These are phyloP conservation scores for Tolypocladium ovalisporum DNA, from an alignment of 2,329 filamentous ascomycete genomes.

Conservation along the genomic window DNA sequence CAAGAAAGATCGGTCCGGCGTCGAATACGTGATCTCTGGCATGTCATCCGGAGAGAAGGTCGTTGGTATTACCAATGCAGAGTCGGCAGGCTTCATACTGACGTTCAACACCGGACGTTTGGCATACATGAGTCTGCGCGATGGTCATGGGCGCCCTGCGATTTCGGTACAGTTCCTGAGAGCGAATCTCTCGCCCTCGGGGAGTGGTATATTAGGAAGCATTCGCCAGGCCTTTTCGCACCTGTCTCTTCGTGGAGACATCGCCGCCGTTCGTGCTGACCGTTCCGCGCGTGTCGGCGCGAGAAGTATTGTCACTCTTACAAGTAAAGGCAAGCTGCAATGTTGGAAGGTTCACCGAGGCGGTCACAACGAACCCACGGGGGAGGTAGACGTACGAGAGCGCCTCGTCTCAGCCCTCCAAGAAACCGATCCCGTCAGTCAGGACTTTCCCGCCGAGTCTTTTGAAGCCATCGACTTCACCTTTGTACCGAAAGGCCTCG, in stretches of 20 bases:
- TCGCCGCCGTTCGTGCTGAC: conserved; percentile 70
- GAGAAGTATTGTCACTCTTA: conserved; percentile 71
- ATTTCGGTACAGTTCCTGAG: conserved; percentile 71
- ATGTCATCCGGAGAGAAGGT: conserved; percentile 72
- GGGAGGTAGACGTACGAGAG: conserved; percentile 60
- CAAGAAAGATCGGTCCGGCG: conserved; percentile 67
- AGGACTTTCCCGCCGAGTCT: conserved; percentile 40
- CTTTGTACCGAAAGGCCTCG: conserved; percentile 46
- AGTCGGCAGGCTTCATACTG: conserved; percentile 76
- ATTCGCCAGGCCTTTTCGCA: conserved; percentile 66
- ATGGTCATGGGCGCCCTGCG: conserved; percentile 74
- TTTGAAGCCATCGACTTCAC: conserved; percentile 74
- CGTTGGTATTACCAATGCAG: conserved; percentile 68
- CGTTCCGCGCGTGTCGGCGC: conserved; percentile 65
- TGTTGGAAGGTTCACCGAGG: conserved; percentile 84
- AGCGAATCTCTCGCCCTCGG: conserved; percentile 42
- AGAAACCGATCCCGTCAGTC: conserved; percentile 36
- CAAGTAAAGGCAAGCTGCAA: conserved; percentile 66
- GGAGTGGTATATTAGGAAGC: conserved; percentile 66
- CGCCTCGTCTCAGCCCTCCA: conserved; percentile 52
- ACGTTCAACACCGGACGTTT: conserved; percentile 77
- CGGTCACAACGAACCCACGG: conserved; percentile 66
- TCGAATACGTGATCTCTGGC: conserved; percentile 63
- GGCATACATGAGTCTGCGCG: conserved; percentile 76
- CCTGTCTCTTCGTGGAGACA: conserved; percentile 60